Evolutionary conservation across 257 asterid genomes (phyloP), one percentile per base, ranked within the genome.

Genomic region (Scutellaria baicalensis): DNA sequence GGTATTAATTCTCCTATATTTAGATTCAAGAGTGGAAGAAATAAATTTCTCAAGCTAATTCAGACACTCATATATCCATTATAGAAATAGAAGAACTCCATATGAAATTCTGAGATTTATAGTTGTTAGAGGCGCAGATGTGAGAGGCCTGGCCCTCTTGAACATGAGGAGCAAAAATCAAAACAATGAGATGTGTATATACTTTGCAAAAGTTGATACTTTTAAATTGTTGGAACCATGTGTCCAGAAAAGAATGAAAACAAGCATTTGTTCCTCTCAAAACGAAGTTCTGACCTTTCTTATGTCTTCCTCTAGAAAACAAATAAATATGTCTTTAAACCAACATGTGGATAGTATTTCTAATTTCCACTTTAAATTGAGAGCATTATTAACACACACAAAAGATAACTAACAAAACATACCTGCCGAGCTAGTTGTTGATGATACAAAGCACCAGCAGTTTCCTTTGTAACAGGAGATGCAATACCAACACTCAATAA

Each of bases 361-460:
- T 54, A 36, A 49, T 48, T 58, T 66, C 74, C 60, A 65, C 18
- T 17, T n/a, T 42, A n/a, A 58, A 64, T 38, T 9, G 8, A 48
- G 51, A 16, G 27, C 38, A 59, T 16, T 16, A 33, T 59, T 27
- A 38, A 48, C 43, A 66, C 36, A 9, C 2, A 44, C 13, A 31
- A 27, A 59, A 14, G 59, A 27, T 13, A 44, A 70, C 55, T 45
- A 51, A 74, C 13, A 67, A 56, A 13, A 67, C 73, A 72, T 63
- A 92, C 97, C 96, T 93, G 99, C 38, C 99, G 95, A 63, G 97
- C 91, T 51, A 94, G 81, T 76, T 94, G 99, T 71, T 94, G 99
- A 82, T 94, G 99, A 78, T 94, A 94, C 82, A 94, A 80, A 51
- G 97, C 99, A 70, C 99, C 99, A 23, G 99, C 99, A 33, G 97